Base-by-base conservation (phyloP, 306 rosid species). In the Prunus kanzakura region DNA sequence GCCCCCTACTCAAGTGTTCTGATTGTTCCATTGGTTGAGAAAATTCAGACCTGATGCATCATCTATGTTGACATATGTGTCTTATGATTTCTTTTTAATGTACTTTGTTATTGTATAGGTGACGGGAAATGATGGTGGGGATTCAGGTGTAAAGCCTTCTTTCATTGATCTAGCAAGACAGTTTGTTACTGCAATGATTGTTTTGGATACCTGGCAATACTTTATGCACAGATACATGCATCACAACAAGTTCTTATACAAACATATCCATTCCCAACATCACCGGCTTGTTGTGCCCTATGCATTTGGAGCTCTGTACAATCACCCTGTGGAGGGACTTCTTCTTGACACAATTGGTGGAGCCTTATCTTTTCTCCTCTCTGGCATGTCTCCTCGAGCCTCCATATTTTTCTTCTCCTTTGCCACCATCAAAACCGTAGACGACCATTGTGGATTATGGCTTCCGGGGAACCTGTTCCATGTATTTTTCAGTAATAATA, bases 151-250 rank as follows among this genome's bases (percentile, higher is more conserved):
- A 71, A 78, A 76, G 47, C 56, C 85, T 73, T 92, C 96, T 75
- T 66, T 80, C 13, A 81, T 88, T 14, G 88, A 65, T 56, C 57
- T 77, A 75, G 91, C 84, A 29, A 79, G 90, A 54, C 99, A 92
- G 78, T 92, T 95, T 85, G 72, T 88, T 43, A 87, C 87, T 47
- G 99, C 93, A 11, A 95, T 92, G 97, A 46, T 92, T 74, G 89
- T 95, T 72, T 81, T 95, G 91, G 99, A 95, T 81, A 89, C 99
- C 11, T 95, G 97, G 97, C 99, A 95, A 73, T 95, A 95, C 90
- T 89, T 95, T 46, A 87, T 92, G 93, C 99, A 95, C 81, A 88
- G 99, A 83, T 95, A 85, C 86, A 95, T 95, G 99, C 99, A 95
- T 81, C 91, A 90, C 79, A 95, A 91, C 82, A 95, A 92, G 91